Evolutionary conservation across 1,139 yeast genomes (phyloP), one percentile per base, ranked within the genome.

Genomic region (Blastobotrys serpentis): DNA sequence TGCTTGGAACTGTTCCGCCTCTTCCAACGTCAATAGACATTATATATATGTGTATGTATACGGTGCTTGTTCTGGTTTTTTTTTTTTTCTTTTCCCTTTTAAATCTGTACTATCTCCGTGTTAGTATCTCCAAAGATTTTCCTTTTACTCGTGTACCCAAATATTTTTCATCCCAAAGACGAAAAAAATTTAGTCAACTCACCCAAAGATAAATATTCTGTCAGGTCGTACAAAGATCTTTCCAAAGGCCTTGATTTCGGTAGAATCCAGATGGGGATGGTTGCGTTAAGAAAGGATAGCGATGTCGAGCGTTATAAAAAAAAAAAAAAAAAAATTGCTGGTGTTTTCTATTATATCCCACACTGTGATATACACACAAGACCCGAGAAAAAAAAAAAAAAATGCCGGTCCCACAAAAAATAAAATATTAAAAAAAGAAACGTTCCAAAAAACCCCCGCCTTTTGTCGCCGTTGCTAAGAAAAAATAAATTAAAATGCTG

Each of bases 21-120:
- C 36, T 16, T 8, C 44, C 41, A 38, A 47, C 42, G 38, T 49
- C 52, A 25, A 50, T 47, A 10, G 52, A 47, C 51, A 50, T 44
- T 17, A 5, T 23, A n/a, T n/a, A n/a, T n/a, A n/a, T 23, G 10
- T 23, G 10, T 23, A 10, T 23, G 10, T 23, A 23, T 23, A 23
- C 10, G 10, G 26, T 6, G 26, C 5, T 23, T 10, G 5, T 10
- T 10, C 26, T 23, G 5, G 19, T 44, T 42, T 40, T n/a, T 14
- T 25, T 17, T 10, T 16, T 40, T 16, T 29, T 29, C n/a, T 29
- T 29, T 29, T 6, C n/a, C 13, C 13, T 29, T 11, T 29, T 29
- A 11, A 10, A 11, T 29, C 6, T 23, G 26, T 10, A 23, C 26
- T 10, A 23, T 23, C 26, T 23, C 26, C 26, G 26, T 23, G 26